Conservation (phyloP, 2,329 filamentous ascomycete species). For the Fusarium lateritium region DNA sequence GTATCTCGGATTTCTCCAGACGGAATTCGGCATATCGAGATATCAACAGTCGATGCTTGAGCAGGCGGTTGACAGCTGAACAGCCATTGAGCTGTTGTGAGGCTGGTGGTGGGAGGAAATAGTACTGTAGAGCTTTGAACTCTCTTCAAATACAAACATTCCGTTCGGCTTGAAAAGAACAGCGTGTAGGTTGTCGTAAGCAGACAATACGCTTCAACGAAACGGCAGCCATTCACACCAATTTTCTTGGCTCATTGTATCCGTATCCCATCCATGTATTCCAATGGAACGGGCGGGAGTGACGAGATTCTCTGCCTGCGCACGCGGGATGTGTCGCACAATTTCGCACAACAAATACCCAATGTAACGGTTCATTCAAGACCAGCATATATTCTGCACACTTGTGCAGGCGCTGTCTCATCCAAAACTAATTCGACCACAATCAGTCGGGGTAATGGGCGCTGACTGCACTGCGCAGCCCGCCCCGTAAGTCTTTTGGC, state of each 20-base stretch:
- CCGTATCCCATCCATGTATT: conserved; percentile 19
- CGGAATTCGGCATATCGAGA: not conserved
- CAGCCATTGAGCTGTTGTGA: not conserved
- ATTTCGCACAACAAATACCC: conserved; percentile 29
- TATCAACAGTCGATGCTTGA: not conserved
- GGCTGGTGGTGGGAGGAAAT: not conserved
- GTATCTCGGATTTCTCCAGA: not conserved
- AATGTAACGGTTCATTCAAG: conserved; percentile 34
- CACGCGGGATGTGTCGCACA: conserved; percentile 43
- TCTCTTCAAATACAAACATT: not conserved
- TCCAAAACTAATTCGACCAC: conserved; percentile 32
- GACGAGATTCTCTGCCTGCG: conserved; percentile 19
- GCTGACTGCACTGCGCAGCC: conserved; percentile 23
- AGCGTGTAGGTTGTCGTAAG: not conserved
- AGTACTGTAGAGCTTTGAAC: not conserved
- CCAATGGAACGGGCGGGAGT: conserved; percentile 12
- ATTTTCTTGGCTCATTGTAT: conserved; percentile 13
- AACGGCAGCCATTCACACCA: conserved; percentile 10
- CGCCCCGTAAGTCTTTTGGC: conserved; percentile 22
- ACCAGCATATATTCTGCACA: conserved; percentile 37
- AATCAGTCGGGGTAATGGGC: conserved; percentile 35
- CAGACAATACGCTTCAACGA: conserved; percentile 2
- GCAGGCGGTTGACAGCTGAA: not conserved
- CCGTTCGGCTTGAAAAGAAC: not conserved
- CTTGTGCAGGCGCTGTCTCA: conserved; percentile 46